Base-by-base conservation (phyloP, 2,329 filamentous ascomycete genomes). In the Pestalotiopsis sp. region DNA sequence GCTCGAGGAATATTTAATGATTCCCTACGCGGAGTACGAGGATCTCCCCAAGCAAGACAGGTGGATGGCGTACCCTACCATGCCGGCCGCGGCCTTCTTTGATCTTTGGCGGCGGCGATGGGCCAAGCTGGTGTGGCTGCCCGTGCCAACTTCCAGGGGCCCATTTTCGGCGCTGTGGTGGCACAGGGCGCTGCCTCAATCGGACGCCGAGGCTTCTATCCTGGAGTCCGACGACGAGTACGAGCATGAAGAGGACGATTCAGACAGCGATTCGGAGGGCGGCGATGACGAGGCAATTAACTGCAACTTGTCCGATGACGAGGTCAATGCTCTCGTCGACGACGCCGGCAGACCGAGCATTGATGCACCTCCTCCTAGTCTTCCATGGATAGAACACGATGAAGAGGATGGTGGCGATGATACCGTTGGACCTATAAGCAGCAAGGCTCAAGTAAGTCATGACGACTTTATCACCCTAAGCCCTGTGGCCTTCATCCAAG, bases 171-270 rank as follows among this genome's bases (percentile, higher is more conserved):
- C 56, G 7, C 56, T 59, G 56, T 59, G 56, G 56, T 59, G 56
- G 56, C 56, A 31, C 56, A 59, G 56, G 56, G 56, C 56, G 56
- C 56, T 59, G 23, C 56, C 56, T 31, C 56, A 59, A 31, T 59
- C 56, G 20, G 56, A 59, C 23, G 56, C 20, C 23, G 56, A 59
- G 27, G 56, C 56, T 31, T 25, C 20, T 17, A 31, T 59, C 14
- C 56, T 59, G 56, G 56, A 59, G 20, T 59, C 27, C 56, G 56
- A 31, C 45, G 17, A 20, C 7, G 56, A 59, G 27, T 59, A 59
- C 56, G 56, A 59, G 23, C n/a, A 59, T 59, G 56, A 59, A 1
- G 56, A 59, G 56, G 20, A 59, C 56, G 20, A 49, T 49, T 49
- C 45, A n/a, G 45, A 49, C 45, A 49, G 17, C 45, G 45, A n/a